Evolutionary conservation across 805 yeast species (phyloP), one percentile per base, ranked within the genome.

Genomic region (Diddensiella santjacobensis): DNA sequence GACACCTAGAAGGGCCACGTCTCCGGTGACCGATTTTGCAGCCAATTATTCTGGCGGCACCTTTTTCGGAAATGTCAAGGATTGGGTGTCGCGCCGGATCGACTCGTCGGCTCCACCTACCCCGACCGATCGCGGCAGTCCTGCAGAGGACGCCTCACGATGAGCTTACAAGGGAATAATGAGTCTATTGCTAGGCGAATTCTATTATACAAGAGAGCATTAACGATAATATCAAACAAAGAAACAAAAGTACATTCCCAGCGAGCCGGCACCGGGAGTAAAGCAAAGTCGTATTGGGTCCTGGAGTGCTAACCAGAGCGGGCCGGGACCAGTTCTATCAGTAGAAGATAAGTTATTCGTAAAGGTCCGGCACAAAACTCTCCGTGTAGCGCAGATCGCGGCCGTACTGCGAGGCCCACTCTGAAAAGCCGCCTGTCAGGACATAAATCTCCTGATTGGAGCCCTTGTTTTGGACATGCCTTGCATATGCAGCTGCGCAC

Each of bases 401-500:
- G 1, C 96, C 96, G 60, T 83, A 90, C 4, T 68, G 61, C 43
- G 73, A 70, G 55, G 87, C 96, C 98, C 98, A 91, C 46, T 74
- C 74, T 35, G 76, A 78, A 65, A 91, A 93, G 0, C 99, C 98
- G 3, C 96, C 97, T 51, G 75, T 67, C 30, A 93, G 69, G 2
- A 91, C 83, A 74, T 80, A 84, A 1, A 91, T 79, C 26, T 74
- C 68, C 49, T 79, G 72, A 3, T 55, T 45, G 22, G 47, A 17
- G 22, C 58, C 59, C 4, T 65, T 59, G 2, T 67, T 63, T 26
- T 63, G 58, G 22, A 40, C 67, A 54, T 72, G 71, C 48, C 83
- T 65, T 53, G 73, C 59, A 58, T 84, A 84, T 57, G 71, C 71
- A 66, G 81, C 68, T 0, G 97, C 89, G 2, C 96, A 78, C 2